A percentile compares a stretch with the other conserved stretches of the same genome.
phyloP scores from a whole-genome alignment of 768 basidiomycete genomes.

The Suillus clintonianus region DNA sequence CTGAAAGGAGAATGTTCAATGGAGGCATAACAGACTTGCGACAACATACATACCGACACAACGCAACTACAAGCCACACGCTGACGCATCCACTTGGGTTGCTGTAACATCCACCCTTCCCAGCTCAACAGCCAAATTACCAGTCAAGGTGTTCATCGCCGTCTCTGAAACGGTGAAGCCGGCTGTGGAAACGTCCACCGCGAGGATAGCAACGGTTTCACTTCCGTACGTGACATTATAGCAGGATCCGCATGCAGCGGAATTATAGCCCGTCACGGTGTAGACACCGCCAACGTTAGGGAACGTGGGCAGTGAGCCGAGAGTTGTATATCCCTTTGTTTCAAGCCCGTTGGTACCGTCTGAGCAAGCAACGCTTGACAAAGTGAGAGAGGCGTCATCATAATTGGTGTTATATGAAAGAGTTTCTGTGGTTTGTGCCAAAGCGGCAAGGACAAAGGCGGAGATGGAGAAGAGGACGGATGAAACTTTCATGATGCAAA shows the following conservation, averaged over 20 bases:
- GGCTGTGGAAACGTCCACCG: conserved; percentile 48
- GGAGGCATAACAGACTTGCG: neutral
- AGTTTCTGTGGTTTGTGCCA: conserved; percentile 24
- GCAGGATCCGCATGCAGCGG: conserved; percentile 29
- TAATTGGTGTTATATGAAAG: conserved; percentile 41
- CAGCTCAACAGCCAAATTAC: conserved; percentile 1
- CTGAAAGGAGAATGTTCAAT: neutral
- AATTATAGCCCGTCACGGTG: conserved; percentile 23
- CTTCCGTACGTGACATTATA: conserved; percentile 28
- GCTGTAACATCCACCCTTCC: conserved; percentile 23
- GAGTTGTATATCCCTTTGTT: conserved; percentile 34
- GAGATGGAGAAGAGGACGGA: conserved; percentile 16
- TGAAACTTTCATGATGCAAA: conserved; percentile 28
- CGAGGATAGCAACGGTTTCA: conserved; percentile 50
- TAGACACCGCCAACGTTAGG: conserved; percentile 36
- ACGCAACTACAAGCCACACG: conserved; percentile 4
- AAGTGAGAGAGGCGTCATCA: conserved; percentile 29
- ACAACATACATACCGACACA: neutral
- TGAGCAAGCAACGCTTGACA: conserved; percentile 39
- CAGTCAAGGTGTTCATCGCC: conserved; percentile 31
- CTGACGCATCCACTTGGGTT: neutral
- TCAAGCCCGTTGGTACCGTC: conserved; percentile 38
- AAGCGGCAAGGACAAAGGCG: conserved; percentile 17
- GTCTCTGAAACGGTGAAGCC: conserved; percentile 40
- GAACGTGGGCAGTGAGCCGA: conserved; percentile 39